Conservation (phyloP, 2,329 filamentous ascomycete genomes). For the Tolypocladium tundrense region DNA sequence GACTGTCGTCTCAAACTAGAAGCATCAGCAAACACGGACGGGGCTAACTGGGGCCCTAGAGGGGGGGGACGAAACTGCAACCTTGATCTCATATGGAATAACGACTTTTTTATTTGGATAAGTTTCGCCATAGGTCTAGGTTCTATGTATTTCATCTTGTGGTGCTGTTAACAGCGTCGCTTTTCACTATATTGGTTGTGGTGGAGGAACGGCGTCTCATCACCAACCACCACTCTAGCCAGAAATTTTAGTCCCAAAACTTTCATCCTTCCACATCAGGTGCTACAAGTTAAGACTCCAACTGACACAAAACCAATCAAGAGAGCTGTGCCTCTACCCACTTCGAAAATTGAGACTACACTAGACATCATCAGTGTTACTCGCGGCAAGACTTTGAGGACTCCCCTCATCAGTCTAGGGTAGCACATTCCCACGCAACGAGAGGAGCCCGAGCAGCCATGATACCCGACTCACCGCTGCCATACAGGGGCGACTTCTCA, state of each 20-base stretch:
- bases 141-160: background rate
- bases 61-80: too few relatives aligned
- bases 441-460: conserved; percentile 17
- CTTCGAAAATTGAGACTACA: background rate
- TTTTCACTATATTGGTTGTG: too few relatives aligned
- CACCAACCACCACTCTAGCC: background rate
- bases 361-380: background rate
- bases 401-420: background rate
- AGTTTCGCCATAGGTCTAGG: too few relatives aligned
- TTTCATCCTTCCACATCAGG: background rate
- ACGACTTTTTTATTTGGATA: too few relatives aligned
- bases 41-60: too few relatives aligned
- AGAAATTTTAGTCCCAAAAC: background rate
- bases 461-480: conserved; percentile 48
- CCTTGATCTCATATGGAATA: too few relatives aligned
- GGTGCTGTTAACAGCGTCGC: too few relatives aligned
- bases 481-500: conserved; percentile 59
- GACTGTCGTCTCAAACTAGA: too few relatives aligned
- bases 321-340: background rate
- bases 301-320: background rate
- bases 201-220: background rate
- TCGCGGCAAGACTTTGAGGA: background rate
- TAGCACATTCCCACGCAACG: background rate
- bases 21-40: too few relatives aligned
- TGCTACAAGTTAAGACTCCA: background rate